These are phyloP conservation scores for Leccinum subrobustum DNA, from an alignment of 1,284 basidiomycete genomes.

Conservation along the genomic window DNA sequence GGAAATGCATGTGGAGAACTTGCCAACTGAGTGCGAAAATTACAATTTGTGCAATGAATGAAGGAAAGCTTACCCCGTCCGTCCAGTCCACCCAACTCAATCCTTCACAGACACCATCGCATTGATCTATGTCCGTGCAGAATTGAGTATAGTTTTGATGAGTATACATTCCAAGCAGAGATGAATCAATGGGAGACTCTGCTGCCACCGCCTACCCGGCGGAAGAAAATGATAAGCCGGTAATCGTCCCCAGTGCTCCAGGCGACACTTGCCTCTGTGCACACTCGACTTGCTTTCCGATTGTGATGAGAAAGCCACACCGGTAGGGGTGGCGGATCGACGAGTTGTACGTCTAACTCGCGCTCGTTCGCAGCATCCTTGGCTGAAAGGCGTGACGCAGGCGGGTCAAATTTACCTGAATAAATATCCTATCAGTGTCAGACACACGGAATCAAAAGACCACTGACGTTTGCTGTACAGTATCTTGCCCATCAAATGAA, in stretches of 20 bases:
- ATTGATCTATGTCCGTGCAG: slow-evolving; percentile 77
- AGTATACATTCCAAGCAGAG: slow-evolving; percentile 85
- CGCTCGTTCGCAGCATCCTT: slow-evolving; percentile 59
- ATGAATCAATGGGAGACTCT: slow-evolving; percentile 89
- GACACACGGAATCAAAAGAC: background rate
- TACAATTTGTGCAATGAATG: background rate
- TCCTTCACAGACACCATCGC: slow-evolving; percentile 69
- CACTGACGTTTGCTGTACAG: slow-evolving; percentile 88
- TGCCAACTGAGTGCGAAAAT: slow-evolving; percentile 60
- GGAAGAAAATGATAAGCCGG: background rate
- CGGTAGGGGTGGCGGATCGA: slow-evolving; percentile 48
- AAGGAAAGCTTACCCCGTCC: slow-evolving; percentile 55
- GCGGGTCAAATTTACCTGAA: slow-evolving; percentile 71
- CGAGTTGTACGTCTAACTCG: slow-evolving; percentile 50
- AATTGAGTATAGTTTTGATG: slow-evolving; percentile 89
- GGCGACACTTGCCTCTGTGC: slow-evolving; percentile 67
- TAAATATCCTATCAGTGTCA: slow-evolving; percentile 11
- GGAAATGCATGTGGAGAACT: slow-evolving; percentile 84
- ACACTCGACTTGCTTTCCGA: slow-evolving; percentile 73
- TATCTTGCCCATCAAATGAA: slow-evolving; percentile 92
- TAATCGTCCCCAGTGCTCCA: background rate
- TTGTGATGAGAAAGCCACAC: slow-evolving; percentile 58
- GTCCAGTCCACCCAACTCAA: slow-evolving; percentile 82
- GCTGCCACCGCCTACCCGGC: slow-evolving; percentile 67
- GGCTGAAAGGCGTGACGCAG: slow-evolving; percentile 47